Evolutionary conservation across 108 stramenopile species (phyloP), one percentile per base, ranked within the genome.

Genomic region (Pseudonitzschia multistriata): DNA sequence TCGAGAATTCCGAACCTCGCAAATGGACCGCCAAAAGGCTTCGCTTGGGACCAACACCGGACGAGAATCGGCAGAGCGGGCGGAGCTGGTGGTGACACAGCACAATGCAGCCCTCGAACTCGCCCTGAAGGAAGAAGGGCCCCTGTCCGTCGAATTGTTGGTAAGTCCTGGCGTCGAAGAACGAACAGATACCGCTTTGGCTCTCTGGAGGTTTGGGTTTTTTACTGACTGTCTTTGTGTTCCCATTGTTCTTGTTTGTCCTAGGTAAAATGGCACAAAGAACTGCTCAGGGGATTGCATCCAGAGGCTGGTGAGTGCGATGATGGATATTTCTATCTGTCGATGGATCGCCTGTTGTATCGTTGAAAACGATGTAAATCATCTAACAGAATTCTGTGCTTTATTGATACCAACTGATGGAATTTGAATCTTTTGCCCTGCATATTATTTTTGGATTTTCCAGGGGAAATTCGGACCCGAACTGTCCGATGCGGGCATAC

Each of bases 11-110:
- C 37, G 66, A 34, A 33, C 37, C 4, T 66, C 75, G 8, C 82
- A 83, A 71, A 39, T 79, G 74, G 78, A 79, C 52, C 74, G 78
- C 40, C 82, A 83, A 77, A 76, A 67, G 60, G 79, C 79, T 15
- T 52, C 53, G 1, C 53, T 83, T 35, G 65, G 68, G 0, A 76
- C 71, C 34, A 83, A 83, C 72, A 55, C 79, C 3, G 71, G 68
- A 14, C 49, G 71, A 42, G 70, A 73, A 55, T 45, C 64, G 35
- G 68, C 71, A 0, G 67, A 56, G n/a, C 22, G 63, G n/a, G 69
- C 78, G 0, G 53, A 25, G n/a, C 25, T 61, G 14, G 55, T 79
- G 27, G 71, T 57, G 3, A 14, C 28, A 19, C 63, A 71, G 33
- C 70, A 79, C 52, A 65, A 37, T 7, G 24, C 48, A 2, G 74